These are phyloP conservation scores for Scytalidium lignicola DNA, from an alignment of 2,329 filamentous ascomycete genomes.

Conservation along the genomic window DNA sequence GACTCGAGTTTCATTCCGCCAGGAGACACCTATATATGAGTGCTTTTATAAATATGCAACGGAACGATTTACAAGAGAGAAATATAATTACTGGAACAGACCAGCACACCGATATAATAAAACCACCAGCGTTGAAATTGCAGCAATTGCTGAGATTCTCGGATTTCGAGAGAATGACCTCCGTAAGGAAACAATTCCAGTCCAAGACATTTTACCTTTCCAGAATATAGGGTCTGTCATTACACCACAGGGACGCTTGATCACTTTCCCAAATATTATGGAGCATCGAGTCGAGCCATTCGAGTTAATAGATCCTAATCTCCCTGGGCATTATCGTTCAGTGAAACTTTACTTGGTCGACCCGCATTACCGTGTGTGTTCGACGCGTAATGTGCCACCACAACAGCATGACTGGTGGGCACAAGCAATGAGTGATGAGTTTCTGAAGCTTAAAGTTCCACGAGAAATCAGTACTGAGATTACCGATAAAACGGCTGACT, in stretches of 20 bases:
- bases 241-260: constrained; percentile 31
- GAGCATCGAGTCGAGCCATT: constrained; percentile 49
- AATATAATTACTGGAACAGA: constrained; percentile 4
- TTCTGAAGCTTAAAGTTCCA: no score
- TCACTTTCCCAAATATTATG: constrained; percentile 36
- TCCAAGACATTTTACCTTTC: constrained; percentile 16
- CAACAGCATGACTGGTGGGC: constrained; percentile 40
- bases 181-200: no score
- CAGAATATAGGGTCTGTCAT: constrained; percentile 34
- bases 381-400: constrained; percentile 42
- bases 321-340: constrained; percentile 49
- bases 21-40: constrained; percentile 19
- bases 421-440: neutral
- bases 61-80: no score
- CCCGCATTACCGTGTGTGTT: constrained; percentile 44
- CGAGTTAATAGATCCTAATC: constrained; percentile 39
- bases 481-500: no score
- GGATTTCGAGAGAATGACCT: no score
- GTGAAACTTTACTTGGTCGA: constrained; percentile 54
- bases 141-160: no score
- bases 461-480: no score
- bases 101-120: constrained; percentile 8
- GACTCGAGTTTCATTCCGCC: constrained; percentile 37
- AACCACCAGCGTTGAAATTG: constrained; percentile 5
- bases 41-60: constrained; percentile 4